These are phyloP conservation scores for Tubosaeta sp. DNA, from an alignment of 768 basidiomycete genomes.

Conservation along the genomic window DNA sequence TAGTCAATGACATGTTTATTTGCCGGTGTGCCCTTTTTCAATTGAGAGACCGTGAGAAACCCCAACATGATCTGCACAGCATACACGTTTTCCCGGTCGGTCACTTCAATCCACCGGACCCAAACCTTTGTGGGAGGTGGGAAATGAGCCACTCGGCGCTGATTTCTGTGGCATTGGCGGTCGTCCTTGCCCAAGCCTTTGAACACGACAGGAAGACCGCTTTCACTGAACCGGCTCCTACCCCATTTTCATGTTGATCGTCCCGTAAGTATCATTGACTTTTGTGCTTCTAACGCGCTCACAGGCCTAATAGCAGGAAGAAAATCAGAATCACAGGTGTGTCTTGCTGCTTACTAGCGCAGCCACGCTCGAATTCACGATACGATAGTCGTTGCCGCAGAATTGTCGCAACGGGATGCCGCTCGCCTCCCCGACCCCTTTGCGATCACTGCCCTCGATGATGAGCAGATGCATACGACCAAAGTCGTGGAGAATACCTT, in stretches of 20 bases:
- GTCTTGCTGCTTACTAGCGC: conserved; percentile 11
- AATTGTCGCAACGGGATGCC: conserved; percentile 92
- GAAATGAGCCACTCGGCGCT: no score
- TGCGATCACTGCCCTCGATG: conserved; percentile 96
- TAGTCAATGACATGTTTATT: no score
- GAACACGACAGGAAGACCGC: neutral
- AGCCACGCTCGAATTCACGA: conserved; percentile 1
- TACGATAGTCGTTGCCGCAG: conserved; percentile 83
- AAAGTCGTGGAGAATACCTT: conserved; percentile 94
- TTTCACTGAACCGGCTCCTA: neutral
- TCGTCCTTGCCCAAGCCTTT: neutral
- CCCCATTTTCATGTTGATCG: conserved; percentile 21
- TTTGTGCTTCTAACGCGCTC: conserved; percentile 1
- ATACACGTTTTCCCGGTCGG: no score
- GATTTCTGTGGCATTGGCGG: neutral
- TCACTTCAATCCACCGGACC: no score
- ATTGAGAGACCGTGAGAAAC: no score
- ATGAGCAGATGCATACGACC: conserved; percentile 95
- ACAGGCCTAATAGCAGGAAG: conserved; percentile 44
- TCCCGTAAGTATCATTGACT: conserved; percentile 22
- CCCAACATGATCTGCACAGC: no score
- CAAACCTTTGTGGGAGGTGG: no score
- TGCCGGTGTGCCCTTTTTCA: no score
- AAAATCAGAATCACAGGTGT: conserved; percentile 76
- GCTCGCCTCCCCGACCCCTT: conserved; percentile 97